phyloP scores from a whole-genome alignment of 1,139 yeast species.

The Magnusiomyces suaveolens region DNA sequence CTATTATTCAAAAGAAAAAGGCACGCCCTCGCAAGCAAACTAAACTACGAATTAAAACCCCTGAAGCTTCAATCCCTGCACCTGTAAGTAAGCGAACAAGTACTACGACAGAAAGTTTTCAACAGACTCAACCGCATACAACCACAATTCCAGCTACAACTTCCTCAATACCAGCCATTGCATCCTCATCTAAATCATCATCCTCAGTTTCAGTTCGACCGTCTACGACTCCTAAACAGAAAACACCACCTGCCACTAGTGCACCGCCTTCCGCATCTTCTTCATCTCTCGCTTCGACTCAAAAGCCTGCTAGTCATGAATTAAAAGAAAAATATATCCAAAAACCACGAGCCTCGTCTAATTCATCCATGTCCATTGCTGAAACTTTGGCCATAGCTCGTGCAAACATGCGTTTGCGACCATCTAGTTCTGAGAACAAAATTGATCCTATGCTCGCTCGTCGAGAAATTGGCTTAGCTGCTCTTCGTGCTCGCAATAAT shows the following conservation, averaged over 20 bases:
- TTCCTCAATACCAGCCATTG: not conserved
- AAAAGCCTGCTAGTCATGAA: not conserved
- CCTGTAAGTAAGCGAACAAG: not conserved
- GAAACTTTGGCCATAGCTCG: slow-evolving; percentile 55
- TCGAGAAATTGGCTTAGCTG: slow-evolving; percentile 11
- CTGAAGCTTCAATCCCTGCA: not conserved
- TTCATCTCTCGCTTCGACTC: not conserved
- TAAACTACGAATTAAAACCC: not conserved
- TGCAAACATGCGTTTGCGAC: slow-evolving; percentile 27
- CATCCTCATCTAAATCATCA: not conserved
- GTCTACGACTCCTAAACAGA: not conserved
- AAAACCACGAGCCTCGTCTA: not conserved
- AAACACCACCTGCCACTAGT: no score
- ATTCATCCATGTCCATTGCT: slow-evolving; percentile 43
- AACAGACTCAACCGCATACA: not conserved
- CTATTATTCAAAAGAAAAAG: not conserved
- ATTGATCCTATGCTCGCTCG: slow-evolving; percentile 26
- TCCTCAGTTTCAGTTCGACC: not conserved
- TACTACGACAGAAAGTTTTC: no score
- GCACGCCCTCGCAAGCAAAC: not conserved
- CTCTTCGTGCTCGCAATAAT: slow-evolving; percentile 8
- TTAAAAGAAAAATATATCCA: not conserved
- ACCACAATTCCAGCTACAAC: not conserved
- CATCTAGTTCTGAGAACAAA: slow-evolving; percentile 16
- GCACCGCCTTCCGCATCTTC: not conserved